phyloP scores from a whole-genome alignment of 805 yeast genomes.

The Cyberlindnera petersonii region DNA sequence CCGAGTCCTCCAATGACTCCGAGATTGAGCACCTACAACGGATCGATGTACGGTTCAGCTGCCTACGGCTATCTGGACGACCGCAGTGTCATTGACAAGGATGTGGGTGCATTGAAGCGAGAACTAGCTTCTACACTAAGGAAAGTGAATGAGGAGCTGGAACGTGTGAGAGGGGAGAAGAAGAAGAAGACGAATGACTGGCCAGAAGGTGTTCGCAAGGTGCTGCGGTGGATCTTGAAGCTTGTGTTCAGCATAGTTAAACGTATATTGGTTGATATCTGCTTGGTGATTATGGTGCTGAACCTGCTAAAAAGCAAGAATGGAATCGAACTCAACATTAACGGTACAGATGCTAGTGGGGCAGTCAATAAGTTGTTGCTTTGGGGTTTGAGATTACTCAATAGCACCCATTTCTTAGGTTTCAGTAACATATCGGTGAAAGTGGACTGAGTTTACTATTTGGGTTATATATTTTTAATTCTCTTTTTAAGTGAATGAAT shows the following conservation, averaged over 20 bases:
- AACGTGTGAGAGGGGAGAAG: constrained; percentile 9
- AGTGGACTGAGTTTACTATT: constrained; percentile 17
- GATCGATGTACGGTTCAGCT: constrained; percentile 11
- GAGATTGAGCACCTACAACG: constrained; percentile 12
- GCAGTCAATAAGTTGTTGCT: constrained; percentile 10
- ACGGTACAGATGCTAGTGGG: constrained; percentile 7
- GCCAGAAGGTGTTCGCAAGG: constrained; percentile 13
- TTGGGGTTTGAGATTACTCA: constrained; percentile 15
- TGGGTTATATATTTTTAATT: neutral
- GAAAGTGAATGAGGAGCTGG: constrained; percentile 25
- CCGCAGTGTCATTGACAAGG: constrained; percentile 14
- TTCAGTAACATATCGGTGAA: constrained; percentile 22
- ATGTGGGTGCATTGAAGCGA: constrained; percentile 22
- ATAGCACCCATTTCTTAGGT: constrained; percentile 17
- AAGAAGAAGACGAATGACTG: constrained; percentile 13
- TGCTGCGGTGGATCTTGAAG: constrained; percentile 7
- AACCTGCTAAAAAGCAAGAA: constrained; percentile 23
- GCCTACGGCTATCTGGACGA: constrained; percentile 15
- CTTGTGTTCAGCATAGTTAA: constrained; percentile 14
- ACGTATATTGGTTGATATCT: constrained; percentile 18
- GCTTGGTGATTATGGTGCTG: constrained; percentile 19
- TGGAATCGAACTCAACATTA: constrained; percentile 18
- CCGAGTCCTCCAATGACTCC: constrained; percentile 22
- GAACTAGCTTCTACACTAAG: constrained; percentile 26
- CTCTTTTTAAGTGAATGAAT: no score